phyloP scores from a whole-genome alignment of 1,284 basidiomycete species.

The Lignosus rhinocerotis region DNA sequence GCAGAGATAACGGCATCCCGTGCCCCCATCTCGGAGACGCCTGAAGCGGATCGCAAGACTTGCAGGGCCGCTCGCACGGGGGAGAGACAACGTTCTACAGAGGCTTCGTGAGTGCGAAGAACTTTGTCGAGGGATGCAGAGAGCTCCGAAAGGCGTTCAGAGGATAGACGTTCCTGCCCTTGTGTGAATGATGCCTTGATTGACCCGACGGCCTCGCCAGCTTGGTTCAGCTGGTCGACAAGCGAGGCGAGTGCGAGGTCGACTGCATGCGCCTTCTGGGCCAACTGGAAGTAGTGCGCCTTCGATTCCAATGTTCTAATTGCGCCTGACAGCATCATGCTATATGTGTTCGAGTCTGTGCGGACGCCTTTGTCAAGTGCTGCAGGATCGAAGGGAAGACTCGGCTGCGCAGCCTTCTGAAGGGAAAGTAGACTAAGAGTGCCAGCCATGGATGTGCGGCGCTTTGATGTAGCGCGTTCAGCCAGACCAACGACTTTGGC shows the following conservation, averaged over 20 bases:
- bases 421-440: slow-evolving; percentile 38
- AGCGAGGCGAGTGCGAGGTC: slow-evolving; percentile 45
- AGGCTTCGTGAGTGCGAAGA: slow-evolving; percentile 1
- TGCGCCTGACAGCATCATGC: slow-evolving; percentile 60
- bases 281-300: slow-evolving; percentile 49
- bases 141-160: slow-evolving; percentile 35
- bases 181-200: slow-evolving; percentile 37
- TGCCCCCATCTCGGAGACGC: slow-evolving; percentile 40
- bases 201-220: slow-evolving; percentile 39
- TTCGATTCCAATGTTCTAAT: slow-evolving; percentile 51
- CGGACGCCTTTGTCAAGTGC: slow-evolving; percentile 71
- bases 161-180: slow-evolving; percentile 33
- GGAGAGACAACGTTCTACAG: slow-evolving; percentile 49
- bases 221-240: slow-evolving; percentile 39
- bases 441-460: slow-evolving; percentile 36
- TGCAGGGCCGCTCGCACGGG: slow-evolving; percentile 52
- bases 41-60: slow-evolving; percentile 48
- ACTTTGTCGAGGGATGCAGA: slow-evolving; percentile 21
- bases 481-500: slow-evolving; percentile 24
- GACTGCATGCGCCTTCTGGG: slow-evolving; percentile 52
- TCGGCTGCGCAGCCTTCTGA: slow-evolving; percentile 35
- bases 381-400: slow-evolving; percentile 58
- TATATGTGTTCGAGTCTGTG: slow-evolving; percentile 66
- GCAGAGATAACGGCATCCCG: slow-evolving; percentile 47
- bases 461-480: slow-evolving; percentile 27